Conservation (phyloP, 257 asterid species). For the Mentha longifolia region DNA sequence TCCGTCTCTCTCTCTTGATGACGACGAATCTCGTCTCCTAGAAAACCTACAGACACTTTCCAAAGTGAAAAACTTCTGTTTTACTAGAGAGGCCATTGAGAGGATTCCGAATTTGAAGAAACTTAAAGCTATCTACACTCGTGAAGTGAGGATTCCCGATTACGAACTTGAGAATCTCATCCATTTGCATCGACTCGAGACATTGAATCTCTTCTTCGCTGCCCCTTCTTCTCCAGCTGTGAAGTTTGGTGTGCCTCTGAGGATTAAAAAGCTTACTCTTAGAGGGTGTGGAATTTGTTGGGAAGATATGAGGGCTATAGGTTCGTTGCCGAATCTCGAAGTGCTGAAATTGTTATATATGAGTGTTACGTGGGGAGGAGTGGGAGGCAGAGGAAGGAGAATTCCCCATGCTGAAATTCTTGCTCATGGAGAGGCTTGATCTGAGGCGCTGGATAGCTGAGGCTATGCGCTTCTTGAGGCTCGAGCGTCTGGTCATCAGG, state of each 20-base stretch:
- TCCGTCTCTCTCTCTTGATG: neutral
- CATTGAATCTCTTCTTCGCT: constrained; percentile 11
- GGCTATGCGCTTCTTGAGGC: neutral
- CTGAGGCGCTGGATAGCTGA: constrained; percentile 32
- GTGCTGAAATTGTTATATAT: constrained; percentile 32
- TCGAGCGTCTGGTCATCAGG: constrained; percentile 29
- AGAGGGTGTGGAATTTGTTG: constrained; percentile 29
- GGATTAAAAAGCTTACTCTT: constrained; percentile 29
- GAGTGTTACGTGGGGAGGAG: constrained; percentile 11
- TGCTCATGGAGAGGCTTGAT: constrained; percentile 35
- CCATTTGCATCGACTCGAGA: constrained; percentile 30
- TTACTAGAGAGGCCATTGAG: constrained; percentile 21
- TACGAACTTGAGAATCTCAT: constrained; percentile 31
- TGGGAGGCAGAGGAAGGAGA: constrained; percentile 34
- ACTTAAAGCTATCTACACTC: constrained; percentile 22
- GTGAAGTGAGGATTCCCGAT: neutral
- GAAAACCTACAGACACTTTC: constrained; percentile 30
- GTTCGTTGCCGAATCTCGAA: constrained; percentile 38
- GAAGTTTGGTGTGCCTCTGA: constrained; percentile 23
- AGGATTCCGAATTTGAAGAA: constrained; percentile 30
- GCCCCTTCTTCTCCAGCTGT: neutral
- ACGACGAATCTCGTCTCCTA: neutral
- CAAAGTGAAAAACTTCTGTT: constrained; percentile 28
- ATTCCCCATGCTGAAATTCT: constrained; percentile 23
- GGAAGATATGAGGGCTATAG: constrained; percentile 28